Conservation (phyloP, 1,139 yeast species). For the Hyphopichia pseudoburtonii region DNA sequence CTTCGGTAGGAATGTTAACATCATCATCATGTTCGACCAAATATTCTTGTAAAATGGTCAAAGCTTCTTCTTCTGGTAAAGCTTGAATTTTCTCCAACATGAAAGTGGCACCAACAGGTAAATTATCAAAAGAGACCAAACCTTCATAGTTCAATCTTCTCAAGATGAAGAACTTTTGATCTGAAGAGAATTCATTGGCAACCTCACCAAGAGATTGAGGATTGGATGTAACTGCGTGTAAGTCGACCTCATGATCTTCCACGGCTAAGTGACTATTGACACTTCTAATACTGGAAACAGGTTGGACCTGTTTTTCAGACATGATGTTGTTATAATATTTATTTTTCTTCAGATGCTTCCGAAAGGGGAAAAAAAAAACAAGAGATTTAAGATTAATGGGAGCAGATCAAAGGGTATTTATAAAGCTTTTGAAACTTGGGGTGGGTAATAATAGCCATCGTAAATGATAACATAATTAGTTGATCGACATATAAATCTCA, state of each 20-base stretch:
- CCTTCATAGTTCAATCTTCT: conserved; percentile 27
- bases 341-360: too few species aligned
- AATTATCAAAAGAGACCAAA: conserved; percentile 23
- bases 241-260: conserved; percentile 20
- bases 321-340: too few species aligned
- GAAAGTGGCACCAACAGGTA: conserved; percentile 26
- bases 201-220: conserved; percentile 24
- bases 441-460: too few species aligned
- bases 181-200: conserved; percentile 22
- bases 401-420: too few species aligned
- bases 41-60: conserved; percentile 18
- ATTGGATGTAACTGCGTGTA: conserved; percentile 19
- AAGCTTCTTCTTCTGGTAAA: conserved; percentile 20
- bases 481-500: too few species aligned
- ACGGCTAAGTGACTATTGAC: conserved; percentile 7
- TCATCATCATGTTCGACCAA: conserved; percentile 21
- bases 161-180: conserved; percentile 27
- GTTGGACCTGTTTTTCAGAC: too few species aligned
- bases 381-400: too few species aligned
- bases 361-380: too few species aligned
- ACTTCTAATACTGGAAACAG: conserved; percentile 4
- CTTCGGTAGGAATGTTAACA: conserved; percentile 18
- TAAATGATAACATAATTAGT: too few species aligned
- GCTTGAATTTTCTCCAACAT: conserved; percentile 30
- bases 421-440: too few species aligned